Evolutionary conservation across 1,284 basidiomycete genomes (phyloP).

Genomic region (Amylostereum areolatum): DNA sequence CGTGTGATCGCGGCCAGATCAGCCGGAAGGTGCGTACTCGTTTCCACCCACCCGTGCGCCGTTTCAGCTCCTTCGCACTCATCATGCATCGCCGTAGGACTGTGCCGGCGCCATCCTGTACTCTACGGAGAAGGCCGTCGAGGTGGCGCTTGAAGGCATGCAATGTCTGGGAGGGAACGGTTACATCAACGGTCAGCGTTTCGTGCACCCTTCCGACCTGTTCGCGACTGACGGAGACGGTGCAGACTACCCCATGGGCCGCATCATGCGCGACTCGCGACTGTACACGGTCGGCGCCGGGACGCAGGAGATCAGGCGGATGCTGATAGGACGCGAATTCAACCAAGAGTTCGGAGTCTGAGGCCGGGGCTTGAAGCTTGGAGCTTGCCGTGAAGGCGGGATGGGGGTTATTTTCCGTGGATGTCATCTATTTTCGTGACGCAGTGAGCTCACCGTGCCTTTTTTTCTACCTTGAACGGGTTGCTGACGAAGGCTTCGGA

Average conservation of each 20-base stretch:
- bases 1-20: slow-evolving; percentile 79
- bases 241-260: slow-evolving; percentile 84
- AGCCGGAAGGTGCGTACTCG: slow-evolving; percentile 65
- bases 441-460: not conserved
- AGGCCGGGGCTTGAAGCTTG: not conserved
- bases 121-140: slow-evolving; percentile 84
- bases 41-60: not conserved
- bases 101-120: slow-evolving; percentile 91
- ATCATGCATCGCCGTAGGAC: slow-evolving; percentile 46
- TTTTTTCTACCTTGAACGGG: not conserved
- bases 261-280: slow-evolving; percentile 79
- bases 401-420: no score
- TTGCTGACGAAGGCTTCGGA: not conserved
- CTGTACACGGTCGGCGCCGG: slow-evolving; percentile 90
- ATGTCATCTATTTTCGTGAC: not conserved
- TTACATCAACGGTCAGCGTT: slow-evolving; percentile 75
- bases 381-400: not conserved
- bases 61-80: not conserved
- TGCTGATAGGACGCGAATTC: slow-evolving; percentile 88
- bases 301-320: slow-evolving; percentile 86
- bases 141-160: slow-evolving; percentile 88
- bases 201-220: not conserved
- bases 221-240: not conserved
- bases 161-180: slow-evolving; percentile 91
- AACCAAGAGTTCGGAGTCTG: slow-evolving; percentile 61